Evolutionary conservation across 495 filamentous ascomycete genomes (phyloP).

Genomic region (Daldinia decipiens): DNA sequence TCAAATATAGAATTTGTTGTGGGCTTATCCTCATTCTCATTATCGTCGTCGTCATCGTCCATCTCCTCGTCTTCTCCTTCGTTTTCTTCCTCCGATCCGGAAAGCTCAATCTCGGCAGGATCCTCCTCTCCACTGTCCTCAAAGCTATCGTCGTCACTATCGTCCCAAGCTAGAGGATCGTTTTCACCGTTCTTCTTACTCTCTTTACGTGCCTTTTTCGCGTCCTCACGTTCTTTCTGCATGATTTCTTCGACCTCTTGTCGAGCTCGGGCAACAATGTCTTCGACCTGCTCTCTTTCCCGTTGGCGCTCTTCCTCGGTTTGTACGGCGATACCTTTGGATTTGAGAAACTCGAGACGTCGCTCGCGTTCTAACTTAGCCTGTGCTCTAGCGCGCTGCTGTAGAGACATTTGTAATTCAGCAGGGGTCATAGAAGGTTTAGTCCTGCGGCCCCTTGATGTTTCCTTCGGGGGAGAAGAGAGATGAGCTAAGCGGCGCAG

Average conservation of each 20-base stretch:
- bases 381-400: slow-evolving; percentile 79
- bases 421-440: slow-evolving; percentile 69
- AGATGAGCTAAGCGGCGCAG: slow-evolving; percentile 81
- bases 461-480: slow-evolving; percentile 67
- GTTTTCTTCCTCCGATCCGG: slow-evolving; percentile 60
- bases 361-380: slow-evolving; percentile 81
- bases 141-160: slow-evolving; percentile 70
- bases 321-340: slow-evolving; percentile 83
- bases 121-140: slow-evolving; percentile 64
- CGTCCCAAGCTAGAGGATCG: slow-evolving; percentile 67
- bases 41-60: slow-evolving; percentile 34
- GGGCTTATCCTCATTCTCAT: slow-evolving; percentile 49
- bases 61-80: slow-evolving; percentile 35
- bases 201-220: slow-evolving; percentile 68
- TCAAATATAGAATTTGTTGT: slow-evolving; percentile 39
- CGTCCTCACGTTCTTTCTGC: slow-evolving; percentile 75
- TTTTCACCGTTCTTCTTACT: slow-evolving; percentile 58
- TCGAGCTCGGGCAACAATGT: slow-evolving; percentile 85
- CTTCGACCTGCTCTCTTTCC: slow-evolving; percentile 81
- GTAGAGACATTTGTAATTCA: slow-evolving; percentile 74
- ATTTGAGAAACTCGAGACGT: slow-evolving; percentile 77
- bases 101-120: slow-evolving; percentile 55
- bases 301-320: slow-evolving; percentile 86
- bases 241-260: slow-evolving; percentile 82
- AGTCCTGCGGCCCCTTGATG: slow-evolving; percentile 43